Conservation (phyloP, 495 filamentous ascomycete species). For the Trichoderma reesei region DNA sequence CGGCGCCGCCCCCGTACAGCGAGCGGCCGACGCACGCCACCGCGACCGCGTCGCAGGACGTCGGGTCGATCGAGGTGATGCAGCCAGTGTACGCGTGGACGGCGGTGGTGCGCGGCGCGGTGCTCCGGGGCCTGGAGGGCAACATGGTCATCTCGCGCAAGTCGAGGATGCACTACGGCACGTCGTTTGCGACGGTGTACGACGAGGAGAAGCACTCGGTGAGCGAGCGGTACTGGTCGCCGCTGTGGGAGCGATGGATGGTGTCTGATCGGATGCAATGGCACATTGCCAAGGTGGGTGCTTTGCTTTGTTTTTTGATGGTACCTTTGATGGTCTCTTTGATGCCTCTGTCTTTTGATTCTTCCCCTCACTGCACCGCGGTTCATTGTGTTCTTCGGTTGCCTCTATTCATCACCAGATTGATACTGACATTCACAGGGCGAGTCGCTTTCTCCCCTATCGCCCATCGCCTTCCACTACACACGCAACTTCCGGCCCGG, state of each 20-base stretch:
- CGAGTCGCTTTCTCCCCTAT: slow-evolving; percentile 55
- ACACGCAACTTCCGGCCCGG: slow-evolving; percentile 65
- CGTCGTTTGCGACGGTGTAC: slow-evolving; percentile 65
- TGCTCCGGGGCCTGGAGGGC: slow-evolving; percentile 57
- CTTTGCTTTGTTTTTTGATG: not conserved
- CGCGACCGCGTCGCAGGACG: slow-evolving; percentile 27
- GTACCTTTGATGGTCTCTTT: not conserved
- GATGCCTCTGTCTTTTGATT: too few species aligned
- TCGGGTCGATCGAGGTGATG: slow-evolving; percentile 57
- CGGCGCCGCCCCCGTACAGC: slow-evolving; percentile 55
- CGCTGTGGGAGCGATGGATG: slow-evolving; percentile 74
- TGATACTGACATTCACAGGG: slow-evolving; percentile 32
- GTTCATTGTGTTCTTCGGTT: too few species aligned
- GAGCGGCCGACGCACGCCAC: slow-evolving; percentile 50
- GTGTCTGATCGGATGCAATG: slow-evolving; percentile 71
- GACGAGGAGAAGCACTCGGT: slow-evolving; percentile 59
- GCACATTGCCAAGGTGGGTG: slow-evolving; percentile 60
- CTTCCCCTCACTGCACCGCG: too few species aligned
- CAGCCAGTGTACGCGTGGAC: slow-evolving; percentile 71
- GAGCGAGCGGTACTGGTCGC: slow-evolving; percentile 61
- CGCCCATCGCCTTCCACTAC: slow-evolving; percentile 65
- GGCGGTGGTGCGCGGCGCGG: slow-evolving; percentile 61
- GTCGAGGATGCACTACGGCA: slow-evolving; percentile 67
- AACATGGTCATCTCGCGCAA: slow-evolving; percentile 59
- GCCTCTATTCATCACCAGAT: too few species aligned